Conservation (phyloP, 495 filamentous ascomycete genomes). For the Penicillium mononematosum region DNA sequence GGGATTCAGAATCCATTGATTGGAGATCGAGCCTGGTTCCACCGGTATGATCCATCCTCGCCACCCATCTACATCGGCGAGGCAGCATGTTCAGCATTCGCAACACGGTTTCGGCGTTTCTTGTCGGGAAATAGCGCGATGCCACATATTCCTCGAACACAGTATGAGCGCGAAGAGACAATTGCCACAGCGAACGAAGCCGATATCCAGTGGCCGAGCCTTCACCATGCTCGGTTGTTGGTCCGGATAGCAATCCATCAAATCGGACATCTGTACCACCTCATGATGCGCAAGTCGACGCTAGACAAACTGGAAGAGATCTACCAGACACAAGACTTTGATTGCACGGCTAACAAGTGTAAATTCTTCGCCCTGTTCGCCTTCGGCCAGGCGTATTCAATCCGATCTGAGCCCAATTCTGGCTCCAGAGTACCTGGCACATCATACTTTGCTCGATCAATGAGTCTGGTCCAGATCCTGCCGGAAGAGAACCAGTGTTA, state of each 20-base stretch:
- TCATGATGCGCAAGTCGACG: conserved; percentile 44
- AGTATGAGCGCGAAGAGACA: conserved; percentile 41
- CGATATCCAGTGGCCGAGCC: conserved; percentile 39
- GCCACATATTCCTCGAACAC: conserved; percentile 42
- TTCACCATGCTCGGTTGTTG: conserved; percentile 42
- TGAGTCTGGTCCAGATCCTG: conserved; percentile 42
- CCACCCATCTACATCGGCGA: conserved; percentile 49
- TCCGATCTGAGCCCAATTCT: conserved; percentile 36
- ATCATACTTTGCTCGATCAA: conserved; percentile 43
- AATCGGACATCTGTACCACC: conserved; percentile 42
- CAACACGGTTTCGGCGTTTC: conserved; percentile 46
- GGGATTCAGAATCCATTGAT: conserved; percentile 42
- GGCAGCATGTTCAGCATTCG: conserved; percentile 48
- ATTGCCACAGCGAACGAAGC: conserved; percentile 35
- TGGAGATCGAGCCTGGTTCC: conserved; percentile 47
- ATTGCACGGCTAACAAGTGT: conserved; percentile 38
- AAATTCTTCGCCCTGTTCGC: conserved; percentile 48
- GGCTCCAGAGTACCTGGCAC: conserved; percentile 43
- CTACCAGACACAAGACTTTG: conserved; percentile 38
- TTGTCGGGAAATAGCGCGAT: conserved; percentile 40
- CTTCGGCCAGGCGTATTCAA: conserved; percentile 45
- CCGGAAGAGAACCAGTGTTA: conserved; percentile 46
- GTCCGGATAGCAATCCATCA: conserved; percentile 45
- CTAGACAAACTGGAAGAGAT: conserved; percentile 46
- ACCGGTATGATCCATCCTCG: conserved; percentile 42